phyloP scores from a whole-genome alignment of 2,329 filamentous ascomycete species.

The Acephala macrosclerotiorum region DNA sequence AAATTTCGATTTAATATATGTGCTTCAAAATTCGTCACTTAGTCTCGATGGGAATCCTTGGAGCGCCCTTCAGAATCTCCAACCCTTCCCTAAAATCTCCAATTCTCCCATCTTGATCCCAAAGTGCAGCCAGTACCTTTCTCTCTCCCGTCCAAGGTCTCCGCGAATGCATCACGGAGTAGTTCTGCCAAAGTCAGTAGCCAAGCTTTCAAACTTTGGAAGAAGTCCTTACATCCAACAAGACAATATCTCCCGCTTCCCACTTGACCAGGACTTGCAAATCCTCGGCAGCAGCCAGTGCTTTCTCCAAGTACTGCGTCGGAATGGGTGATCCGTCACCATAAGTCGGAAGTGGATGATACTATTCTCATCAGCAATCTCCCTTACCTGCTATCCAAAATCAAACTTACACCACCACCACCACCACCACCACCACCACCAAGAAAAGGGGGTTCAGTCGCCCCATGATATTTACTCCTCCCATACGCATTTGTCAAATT shows the following conservation, averaged over 20 bases:
- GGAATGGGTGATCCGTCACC: constrained; percentile 56
- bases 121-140: constrained; percentile 44
- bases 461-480: constrained; percentile 55
- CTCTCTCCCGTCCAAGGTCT: constrained; percentile 43
- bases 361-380: constrained; percentile 30
- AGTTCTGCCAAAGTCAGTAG: constrained; percentile 38
- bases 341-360: constrained; percentile 52
- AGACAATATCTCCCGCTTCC: constrained; percentile 55
- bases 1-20: too few species aligned
- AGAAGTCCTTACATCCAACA: constrained; percentile 49
- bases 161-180: constrained; percentile 46
- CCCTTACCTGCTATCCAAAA: too few species aligned
- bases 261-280: constrained; percentile 56
- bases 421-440: constrained; percentile 52
- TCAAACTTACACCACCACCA: constrained; percentile 44
- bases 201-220: not conserved
- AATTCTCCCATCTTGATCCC: constrained; percentile 41
- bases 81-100: constrained; percentile 40
- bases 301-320: constrained; percentile 50
- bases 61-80: constrained; percentile 2
- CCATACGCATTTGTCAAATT: constrained; percentile 48
- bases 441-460: constrained; percentile 55
- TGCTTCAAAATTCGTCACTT: too few species aligned
- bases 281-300: constrained; percentile 55
- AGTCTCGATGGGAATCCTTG: not conserved